Conservation (phyloP, 1,284 basidiomycete genomes). For the Trichosporon ovoides region DNA sequence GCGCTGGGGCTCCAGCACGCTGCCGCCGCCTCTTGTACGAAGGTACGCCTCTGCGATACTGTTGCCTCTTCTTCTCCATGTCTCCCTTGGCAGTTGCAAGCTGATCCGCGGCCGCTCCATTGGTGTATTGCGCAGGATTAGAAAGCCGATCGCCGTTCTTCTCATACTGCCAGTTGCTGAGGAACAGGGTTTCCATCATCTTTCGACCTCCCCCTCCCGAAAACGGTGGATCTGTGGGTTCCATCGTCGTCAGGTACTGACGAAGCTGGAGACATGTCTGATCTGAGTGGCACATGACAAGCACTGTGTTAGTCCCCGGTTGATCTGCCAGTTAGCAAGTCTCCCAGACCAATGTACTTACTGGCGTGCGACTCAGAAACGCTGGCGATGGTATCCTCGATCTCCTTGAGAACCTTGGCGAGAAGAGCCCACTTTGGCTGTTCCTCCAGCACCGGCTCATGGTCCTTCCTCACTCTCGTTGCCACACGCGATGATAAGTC, state of each 20-base stretch:
- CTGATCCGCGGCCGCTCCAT: slow-evolving; percentile 32
- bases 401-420: slow-evolving; percentile 79
- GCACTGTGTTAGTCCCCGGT: slow-evolving; percentile 67
- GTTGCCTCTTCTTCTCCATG: slow-evolving; percentile 29
- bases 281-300: slow-evolving; percentile 83
- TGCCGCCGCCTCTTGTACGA: slow-evolving; percentile 55
- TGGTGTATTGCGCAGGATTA: slow-evolving; percentile 30
- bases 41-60: slow-evolving; percentile 46
- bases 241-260: slow-evolving; percentile 69
- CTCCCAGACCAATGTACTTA: slow-evolving; percentile 14
- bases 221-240: slow-evolving; percentile 55
- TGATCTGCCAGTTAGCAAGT: slow-evolving; percentile 45
- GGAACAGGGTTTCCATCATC: slow-evolving; percentile 62
- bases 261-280: slow-evolving; percentile 67
- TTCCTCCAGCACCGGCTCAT: slow-evolving; percentile 86
- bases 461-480: slow-evolving; percentile 67
- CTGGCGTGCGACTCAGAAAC: slow-evolving; percentile 38
- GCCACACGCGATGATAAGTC: slow-evolving; percentile 32
- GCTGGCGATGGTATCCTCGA: slow-evolving; percentile 71
- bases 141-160: slow-evolving; percentile 35
- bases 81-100: slow-evolving; percentile 27
- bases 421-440: slow-evolving; percentile 90
- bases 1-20: slow-evolving; percentile 32
- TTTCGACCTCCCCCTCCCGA: slow-evolving; percentile 53
- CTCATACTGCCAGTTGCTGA: slow-evolving; percentile 47